These are phyloP conservation scores for Vicia faba DNA, from an alignment of 306 rosid genomes.

Conservation along the genomic window DNA sequence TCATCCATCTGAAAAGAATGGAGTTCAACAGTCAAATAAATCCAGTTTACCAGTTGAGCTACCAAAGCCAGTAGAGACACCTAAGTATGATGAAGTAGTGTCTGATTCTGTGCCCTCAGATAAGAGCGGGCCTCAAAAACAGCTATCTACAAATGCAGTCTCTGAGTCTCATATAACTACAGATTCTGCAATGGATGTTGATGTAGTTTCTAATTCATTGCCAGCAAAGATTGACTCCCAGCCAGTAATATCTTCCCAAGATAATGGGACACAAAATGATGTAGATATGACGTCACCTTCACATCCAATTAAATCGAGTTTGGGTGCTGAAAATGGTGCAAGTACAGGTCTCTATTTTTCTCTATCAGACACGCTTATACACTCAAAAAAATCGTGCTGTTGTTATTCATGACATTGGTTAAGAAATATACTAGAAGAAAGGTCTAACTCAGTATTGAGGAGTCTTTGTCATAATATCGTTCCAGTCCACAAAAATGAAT, in stretches of 20 bases:
- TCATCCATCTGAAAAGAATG: conserved; percentile 48
- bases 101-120: conserved; percentile 43
- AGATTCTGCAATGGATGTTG: conserved; percentile 51
- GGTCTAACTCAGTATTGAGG: conserved; percentile 17
- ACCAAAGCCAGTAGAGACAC: conserved; percentile 41
- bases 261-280: conserved; percentile 42
- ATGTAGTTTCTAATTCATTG: conserved; percentile 47
- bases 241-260: conserved; percentile 41
- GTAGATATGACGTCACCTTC: conserved; percentile 42
- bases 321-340: conserved; percentile 49
- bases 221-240: conserved; percentile 37
- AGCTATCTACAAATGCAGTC: conserved; percentile 37
- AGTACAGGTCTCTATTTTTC: conserved; percentile 46
- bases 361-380: background rate
- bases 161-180: conserved; percentile 42
- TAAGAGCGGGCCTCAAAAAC: conserved; percentile 32
- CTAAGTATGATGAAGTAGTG: conserved; percentile 40
- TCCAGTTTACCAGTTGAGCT: conserved; percentile 44
- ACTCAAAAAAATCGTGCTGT: background rate
- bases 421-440: conserved; percentile 10
- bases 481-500: conserved; percentile 20
- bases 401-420: conserved; percentile 27
- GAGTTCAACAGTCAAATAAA: conserved; percentile 44
- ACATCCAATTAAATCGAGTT: conserved; percentile 46
- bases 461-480: background rate